Conservation (phyloP, 148 eudicot species). For the Pouteria glomerata region DNA sequence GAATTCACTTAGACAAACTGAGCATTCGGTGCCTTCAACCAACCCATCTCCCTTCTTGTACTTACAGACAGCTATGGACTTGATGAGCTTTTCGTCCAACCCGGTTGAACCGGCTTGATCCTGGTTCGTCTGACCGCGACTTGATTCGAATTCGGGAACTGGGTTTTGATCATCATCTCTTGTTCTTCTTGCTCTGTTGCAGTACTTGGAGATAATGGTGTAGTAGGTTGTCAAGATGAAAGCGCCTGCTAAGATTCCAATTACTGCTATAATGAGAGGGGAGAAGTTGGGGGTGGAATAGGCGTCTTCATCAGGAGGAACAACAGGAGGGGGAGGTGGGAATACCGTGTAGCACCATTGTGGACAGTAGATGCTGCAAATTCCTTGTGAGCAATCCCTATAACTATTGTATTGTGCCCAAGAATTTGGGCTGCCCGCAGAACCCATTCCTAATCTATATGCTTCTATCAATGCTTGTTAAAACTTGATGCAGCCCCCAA, state of each 20-base stretch:
- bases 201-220: constrained; percentile 53
- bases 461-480: background rate
- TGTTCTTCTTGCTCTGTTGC: constrained; percentile 25
- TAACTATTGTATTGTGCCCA: constrained; percentile 37
- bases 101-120: constrained; percentile 28
- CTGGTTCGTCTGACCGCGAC: constrained; percentile 3
- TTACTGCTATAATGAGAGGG: constrained; percentile 62
- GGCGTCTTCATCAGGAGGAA: constrained; percentile 17
- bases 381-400: constrained; percentile 39
- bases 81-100: constrained; percentile 47
- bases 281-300: constrained; percentile 41
- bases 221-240: constrained; percentile 66
- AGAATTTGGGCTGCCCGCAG: constrained; percentile 24
- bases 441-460: constrained; percentile 21
- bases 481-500: background rate
- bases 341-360: constrained; percentile 49
- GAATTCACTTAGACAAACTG: constrained; percentile 64
- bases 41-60: constrained; percentile 47
- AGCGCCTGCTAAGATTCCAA: constrained; percentile 61
- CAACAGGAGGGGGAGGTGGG: constrained; percentile 41
- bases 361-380: constrained; percentile 47
- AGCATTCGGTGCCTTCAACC: constrained; percentile 57
- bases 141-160: constrained; percentile 1
- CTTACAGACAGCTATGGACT: constrained; percentile 50
- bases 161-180: constrained; percentile 1